phyloP scores from a whole-genome alignment of 2,329 filamentous ascomycete species.

The Claviceps monticola region DNA sequence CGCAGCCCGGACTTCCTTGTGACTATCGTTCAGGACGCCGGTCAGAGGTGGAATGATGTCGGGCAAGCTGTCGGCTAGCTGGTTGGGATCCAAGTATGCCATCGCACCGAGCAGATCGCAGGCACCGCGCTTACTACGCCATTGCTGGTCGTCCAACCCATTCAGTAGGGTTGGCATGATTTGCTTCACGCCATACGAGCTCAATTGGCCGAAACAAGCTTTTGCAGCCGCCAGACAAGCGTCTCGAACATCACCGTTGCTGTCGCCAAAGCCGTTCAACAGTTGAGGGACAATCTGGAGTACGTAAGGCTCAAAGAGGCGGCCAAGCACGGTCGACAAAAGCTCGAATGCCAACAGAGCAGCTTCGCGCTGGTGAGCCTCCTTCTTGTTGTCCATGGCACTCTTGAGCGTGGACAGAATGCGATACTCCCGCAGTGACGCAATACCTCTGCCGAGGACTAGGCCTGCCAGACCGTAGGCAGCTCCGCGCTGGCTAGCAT shows the following conservation, averaged over 20 bases:
- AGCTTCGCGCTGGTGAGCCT: slow-evolving; percentile 75
- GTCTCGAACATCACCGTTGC: slow-evolving; percentile 77
- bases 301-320: slow-evolving; percentile 89
- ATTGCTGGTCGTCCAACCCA: slow-evolving; percentile 87
- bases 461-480: slow-evolving; percentile 91
- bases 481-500: slow-evolving; percentile 82
- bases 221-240: slow-evolving; percentile 88
- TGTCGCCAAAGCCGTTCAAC: slow-evolving; percentile 77
- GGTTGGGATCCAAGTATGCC: slow-evolving; percentile 94
- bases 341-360: slow-evolving; percentile 85
- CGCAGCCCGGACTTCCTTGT: slow-evolving; percentile 86
- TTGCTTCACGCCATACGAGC: slow-evolving; percentile 90
- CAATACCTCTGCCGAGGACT: slow-evolving; percentile 75
- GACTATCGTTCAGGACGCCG: slow-evolving; percentile 86
- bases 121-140: slow-evolving; percentile 96
- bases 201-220: slow-evolving; percentile 82
- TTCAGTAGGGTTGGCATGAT: slow-evolving; percentile 84
- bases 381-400: slow-evolving; percentile 91
- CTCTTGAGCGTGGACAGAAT: slow-evolving; percentile 70
- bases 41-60: slow-evolving; percentile 96
- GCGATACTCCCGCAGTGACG: slow-evolving; percentile 67
- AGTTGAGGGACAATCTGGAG: slow-evolving; percentile 91
- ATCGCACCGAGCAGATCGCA: slow-evolving; percentile 95
- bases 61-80: slow-evolving; percentile 80
- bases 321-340: slow-evolving; percentile 70